phyloP scores from a whole-genome alignment of 371 early-diverging fungal species.

The Dinochytrium kinnereticum region DNA sequence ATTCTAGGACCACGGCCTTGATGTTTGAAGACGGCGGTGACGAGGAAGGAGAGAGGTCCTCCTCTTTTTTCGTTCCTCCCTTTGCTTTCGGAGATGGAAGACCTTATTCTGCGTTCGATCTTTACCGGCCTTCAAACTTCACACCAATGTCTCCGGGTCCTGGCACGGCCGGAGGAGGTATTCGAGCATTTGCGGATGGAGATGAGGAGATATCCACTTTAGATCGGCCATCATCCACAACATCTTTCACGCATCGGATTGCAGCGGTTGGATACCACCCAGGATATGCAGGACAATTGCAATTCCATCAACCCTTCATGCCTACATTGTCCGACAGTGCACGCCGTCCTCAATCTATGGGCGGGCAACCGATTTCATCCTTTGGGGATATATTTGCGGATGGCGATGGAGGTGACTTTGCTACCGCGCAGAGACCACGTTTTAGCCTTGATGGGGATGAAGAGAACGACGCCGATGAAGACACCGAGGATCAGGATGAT shows the following conservation, averaged over 20 bases:
- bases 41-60: background rate
- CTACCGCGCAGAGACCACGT: background rate
- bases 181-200: conserved; percentile 6
- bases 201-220: background rate
- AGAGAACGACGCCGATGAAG: conserved; percentile 4
- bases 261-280: background rate
- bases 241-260: background rate
- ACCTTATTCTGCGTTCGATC: background rate
- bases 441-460: background rate
- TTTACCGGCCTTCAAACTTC: background rate
- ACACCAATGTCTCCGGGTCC: background rate
- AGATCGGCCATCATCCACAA: background rate
- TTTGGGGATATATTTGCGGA: background rate
- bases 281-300: background rate
- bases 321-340: no score
- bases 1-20: background rate
- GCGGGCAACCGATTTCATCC: background rate
- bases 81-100: background rate
- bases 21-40: conserved; percentile 2
- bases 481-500: background rate
- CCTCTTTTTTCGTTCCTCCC: background rate
- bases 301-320: background rate
- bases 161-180: background rate
- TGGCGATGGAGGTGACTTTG: background rate
- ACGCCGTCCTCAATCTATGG: background rate